Evolutionary conservation across 768 basidiomycete genomes (phyloP).

Genomic region (Boletellus ananas): DNA sequence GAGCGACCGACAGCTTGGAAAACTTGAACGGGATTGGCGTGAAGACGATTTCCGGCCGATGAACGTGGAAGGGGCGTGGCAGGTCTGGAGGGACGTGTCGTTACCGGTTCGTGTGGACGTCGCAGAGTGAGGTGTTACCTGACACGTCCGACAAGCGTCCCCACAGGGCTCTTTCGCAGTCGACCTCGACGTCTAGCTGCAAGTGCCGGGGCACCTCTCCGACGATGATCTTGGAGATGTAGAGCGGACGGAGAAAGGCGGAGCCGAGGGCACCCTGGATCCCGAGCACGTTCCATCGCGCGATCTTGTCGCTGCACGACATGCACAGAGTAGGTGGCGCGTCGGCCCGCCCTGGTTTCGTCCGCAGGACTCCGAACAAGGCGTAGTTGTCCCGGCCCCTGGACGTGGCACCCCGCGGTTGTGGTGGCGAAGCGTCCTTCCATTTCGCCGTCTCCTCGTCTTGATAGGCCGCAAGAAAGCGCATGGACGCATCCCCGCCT

Average conservation of each 20-base stretch:
- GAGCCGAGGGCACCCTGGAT: conserved; percentile 80
- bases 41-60: conserved; percentile 52
- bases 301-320: conserved; percentile 96
- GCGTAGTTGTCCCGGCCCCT: conserved; percentile 82
- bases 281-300: conserved; percentile 79
- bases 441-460: conserved; percentile 67
- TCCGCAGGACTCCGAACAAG: conserved; percentile 73
- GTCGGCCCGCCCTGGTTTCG: conserved; percentile 92
- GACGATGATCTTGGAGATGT: conserved; percentile 62
- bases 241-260: conserved; percentile 53
- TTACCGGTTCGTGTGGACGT: neutral
- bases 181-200: conserved; percentile 42
- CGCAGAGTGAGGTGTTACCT: conserved; percentile 30
- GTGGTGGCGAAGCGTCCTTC: conserved; percentile 48
- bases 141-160: conserved; percentile 43
- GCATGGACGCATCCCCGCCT: conserved; percentile 91
- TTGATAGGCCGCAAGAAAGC: conserved; percentile 71
- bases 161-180: conserved; percentile 70
- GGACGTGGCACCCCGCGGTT: conserved; percentile 37
- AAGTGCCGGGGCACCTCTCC: conserved; percentile 58
- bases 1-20: conserved; percentile 44
- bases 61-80: conserved; percentile 45
- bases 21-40: conserved; percentile 55
- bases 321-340: conserved; percentile 78
- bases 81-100: conserved; percentile 34